phyloP scores from a whole-genome alignment of 1,139 yeast species.

The Kurtzmaniella quercitrusa region DNA sequence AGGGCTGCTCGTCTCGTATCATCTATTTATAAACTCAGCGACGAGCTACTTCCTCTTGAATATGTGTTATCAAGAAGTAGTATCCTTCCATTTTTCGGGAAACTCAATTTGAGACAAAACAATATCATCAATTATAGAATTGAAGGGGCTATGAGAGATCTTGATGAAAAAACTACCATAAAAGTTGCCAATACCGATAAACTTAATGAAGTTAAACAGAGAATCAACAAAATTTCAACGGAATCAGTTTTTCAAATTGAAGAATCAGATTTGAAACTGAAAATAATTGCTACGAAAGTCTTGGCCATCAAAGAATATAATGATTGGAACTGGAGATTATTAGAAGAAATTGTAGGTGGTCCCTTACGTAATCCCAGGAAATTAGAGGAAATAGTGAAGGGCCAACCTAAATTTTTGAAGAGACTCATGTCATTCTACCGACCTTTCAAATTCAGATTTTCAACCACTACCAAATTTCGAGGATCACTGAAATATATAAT shows the following conservation, averaged over 20 bases:
- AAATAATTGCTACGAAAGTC: constrained; percentile 67
- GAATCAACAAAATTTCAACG: constrained; percentile 38
- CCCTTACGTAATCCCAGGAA: constrained; percentile 69
- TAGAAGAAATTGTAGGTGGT: constrained; percentile 69
- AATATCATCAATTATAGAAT: constrained; percentile 9
- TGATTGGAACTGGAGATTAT: constrained; percentile 84
- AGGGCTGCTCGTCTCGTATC: constrained; percentile 64
- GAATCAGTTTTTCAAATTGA: constrained; percentile 55
- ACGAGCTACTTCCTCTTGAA: constrained; percentile 48
- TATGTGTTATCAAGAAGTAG: constrained; percentile 13
- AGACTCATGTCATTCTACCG: constrained; percentile 81
- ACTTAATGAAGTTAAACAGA: constrained; percentile 15
- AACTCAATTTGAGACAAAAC: constrained; percentile 4
- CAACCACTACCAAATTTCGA: constrained; percentile 6
- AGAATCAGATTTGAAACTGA: constrained; percentile 63
- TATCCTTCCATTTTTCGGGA: constrained; percentile 11
- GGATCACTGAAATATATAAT: constrained; percentile 50
- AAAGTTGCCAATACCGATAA: background rate
- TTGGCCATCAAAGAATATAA: constrained; percentile 72
- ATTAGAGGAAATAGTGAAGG: constrained; percentile 72
- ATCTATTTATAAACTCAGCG: constrained; percentile 55
- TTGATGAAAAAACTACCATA: background rate
- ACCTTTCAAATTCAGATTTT: constrained; percentile 82
- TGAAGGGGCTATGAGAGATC: constrained; percentile 6
- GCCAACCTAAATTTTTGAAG: constrained; percentile 78